Base-by-base conservation (phyloP, 495 filamentous ascomycete genomes). In the Lindgomyces ingoldianus region DNA sequence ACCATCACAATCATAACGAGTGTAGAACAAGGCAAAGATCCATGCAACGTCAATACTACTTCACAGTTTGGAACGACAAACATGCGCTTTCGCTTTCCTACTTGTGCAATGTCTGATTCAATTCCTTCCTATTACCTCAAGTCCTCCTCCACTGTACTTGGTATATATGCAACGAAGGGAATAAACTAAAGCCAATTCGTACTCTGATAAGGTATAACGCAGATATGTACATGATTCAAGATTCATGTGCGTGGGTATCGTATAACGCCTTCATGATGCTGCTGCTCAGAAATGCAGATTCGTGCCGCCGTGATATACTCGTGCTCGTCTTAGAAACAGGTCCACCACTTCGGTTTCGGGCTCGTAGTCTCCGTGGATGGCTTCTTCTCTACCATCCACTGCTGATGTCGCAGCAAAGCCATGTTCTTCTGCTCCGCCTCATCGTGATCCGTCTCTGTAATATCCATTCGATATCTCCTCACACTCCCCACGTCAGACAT, bases 381-480 rank as follows among this genome's bases (percentile, higher is more conserved):
- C 6, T 26, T 12, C 19, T 26, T 29, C 29, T 36, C 44, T 3
- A 65, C 1, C 36, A 24, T 48, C 44, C 21, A 33, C 29, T 25
- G 14, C n/a, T 36, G 16, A 12, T n/a, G 12, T 54, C 33, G 51
- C 45, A 63, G 29, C 41, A 36, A 26, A 12, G 39, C 9, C 2
- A 39, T 55, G 18, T 47, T 63, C 58, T 68, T 68, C 50, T 69
- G 60, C 4, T 54, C 41, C 3, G 46, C 10, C 1, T 64, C 66
- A 0, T 39, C 24, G 4, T 60, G 22, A 2, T 62, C 46, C 16
- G 62, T 54, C 3, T 67, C 53, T 3, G 50, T 25, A 21, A 64
- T 11, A 21, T 60, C 60, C 30, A 69, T 57, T 1, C 66, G 60
- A 44, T 69, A 69, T 39, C 66, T 54, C 8, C 66, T 60, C 25